These are phyloP conservation scores for Candida ulmi DNA, from an alignment of 805 yeast genomes.

Conservation along the genomic window DNA sequence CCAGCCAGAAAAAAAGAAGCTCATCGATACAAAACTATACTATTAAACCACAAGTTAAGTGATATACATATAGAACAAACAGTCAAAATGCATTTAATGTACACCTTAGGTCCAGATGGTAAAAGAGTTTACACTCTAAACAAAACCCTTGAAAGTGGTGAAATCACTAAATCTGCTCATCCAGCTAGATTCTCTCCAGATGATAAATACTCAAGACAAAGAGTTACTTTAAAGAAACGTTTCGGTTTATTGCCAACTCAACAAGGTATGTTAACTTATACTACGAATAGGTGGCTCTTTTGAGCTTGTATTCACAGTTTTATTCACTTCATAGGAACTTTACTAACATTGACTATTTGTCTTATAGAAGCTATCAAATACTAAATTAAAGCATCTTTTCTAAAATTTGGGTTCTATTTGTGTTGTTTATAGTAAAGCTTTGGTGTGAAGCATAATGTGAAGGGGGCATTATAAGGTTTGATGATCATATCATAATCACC, in stretches of 20 bases:
- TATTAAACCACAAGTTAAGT: too few relatives aligned
- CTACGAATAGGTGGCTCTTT: too few relatives aligned
- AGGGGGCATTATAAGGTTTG: too few relatives aligned
- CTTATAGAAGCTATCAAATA: conserved; percentile 7
- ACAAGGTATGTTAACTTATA: conserved; percentile 27
- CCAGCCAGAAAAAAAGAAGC: not conserved
- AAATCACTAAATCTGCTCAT: conserved; percentile 97
- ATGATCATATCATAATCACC: too few relatives aligned
- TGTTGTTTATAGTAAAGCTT: too few relatives aligned
- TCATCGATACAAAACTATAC: too few relatives aligned
- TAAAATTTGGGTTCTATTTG: too few relatives aligned
- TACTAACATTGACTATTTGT: too few relatives aligned
- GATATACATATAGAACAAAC: too few relatives aligned
- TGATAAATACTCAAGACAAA: conserved; percentile 98
- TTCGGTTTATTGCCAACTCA: conserved; percentile 84
- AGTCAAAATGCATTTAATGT: conserved; percentile 91
- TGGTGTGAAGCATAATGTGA: too few relatives aligned
- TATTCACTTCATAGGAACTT: too few relatives aligned
- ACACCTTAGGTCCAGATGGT: conserved; percentile 91
- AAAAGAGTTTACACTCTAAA: conserved; percentile 91
- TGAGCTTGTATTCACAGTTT: not conserved
- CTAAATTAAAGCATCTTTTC: not conserved
- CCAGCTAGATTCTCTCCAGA: conserved; percentile 99
- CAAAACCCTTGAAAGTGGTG: conserved; percentile 78
- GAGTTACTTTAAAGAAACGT: conserved; percentile 97